Base-by-base conservation (phyloP, 345 rosid species). In the Populus ilicifolia region DNA sequence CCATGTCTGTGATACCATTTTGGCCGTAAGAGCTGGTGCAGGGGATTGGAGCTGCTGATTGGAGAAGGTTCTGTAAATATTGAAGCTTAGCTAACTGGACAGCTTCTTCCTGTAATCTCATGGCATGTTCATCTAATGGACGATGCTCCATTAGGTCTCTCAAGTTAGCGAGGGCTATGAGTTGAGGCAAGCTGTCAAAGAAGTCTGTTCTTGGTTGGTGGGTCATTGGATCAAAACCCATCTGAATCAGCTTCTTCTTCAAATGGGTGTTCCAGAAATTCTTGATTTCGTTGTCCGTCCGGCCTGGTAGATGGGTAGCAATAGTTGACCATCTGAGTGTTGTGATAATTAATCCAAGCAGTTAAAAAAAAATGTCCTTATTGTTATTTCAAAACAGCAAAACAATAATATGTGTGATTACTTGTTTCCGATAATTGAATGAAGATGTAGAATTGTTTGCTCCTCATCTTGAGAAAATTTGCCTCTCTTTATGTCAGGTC, bases 211-310 rank as follows among this genome's bases (percentile, higher is more conserved):
- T 88, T 23, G 93, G 93, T 74, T 85, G 87, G 80, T 92, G 97
- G 68, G 97, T 92, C 84, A 87, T 88, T 25, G 97, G 94, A 82
- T 92, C 97, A 72, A 88, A 78, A n/a, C 97, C 97, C 97, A 92
- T 90, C 81, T 90, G 87, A 75, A 90, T 84, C 79, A 92, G 86
- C 82, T 89, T 90, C 86, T 89, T 90, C 80, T 87, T 89, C 75
- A 90, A 80, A 71, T 90, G 89, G 50, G 92, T 90, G 85, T 90
- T 90, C 94, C 94, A 90, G 75, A 86, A 89, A 50, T 90, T 90
- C 73, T 90, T 90, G 5, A 89, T 88, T 67, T 90, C 94, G 56
- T 89, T 90, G 48, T 90, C 94, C 2, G 94, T 90, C 69, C 94
- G 74, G 35, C 92, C 92, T 0, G 89, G 90, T 7, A 89, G 79